Base-by-base conservation (phyloP, 1,284 basidiomycete genomes). In the Nidula niveotomentosa region DNA sequence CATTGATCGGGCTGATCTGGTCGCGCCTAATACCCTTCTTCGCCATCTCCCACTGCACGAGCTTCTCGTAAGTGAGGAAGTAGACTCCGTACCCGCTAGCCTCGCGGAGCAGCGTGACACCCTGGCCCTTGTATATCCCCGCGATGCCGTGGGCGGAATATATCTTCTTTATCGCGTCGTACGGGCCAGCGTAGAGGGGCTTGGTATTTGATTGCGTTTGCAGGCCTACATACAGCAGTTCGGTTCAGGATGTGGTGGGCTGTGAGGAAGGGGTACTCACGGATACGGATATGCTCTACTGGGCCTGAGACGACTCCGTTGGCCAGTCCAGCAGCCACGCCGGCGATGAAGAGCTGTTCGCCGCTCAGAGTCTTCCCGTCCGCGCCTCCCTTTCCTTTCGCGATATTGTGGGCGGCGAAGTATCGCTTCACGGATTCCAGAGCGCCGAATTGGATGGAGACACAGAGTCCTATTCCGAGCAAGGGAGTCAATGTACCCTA, bases 211-310 rank as follows among this genome's bases (percentile, higher is more conserved):
- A 88, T 69, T 96, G 94, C 2, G 91, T 95, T 74, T 97, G 94
- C 34, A 97, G 75, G 53, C 93, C 91, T 93, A 66, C n/a, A 46
- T 48, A 46, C 36, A 43, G 45, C 36, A 33, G 15, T 36, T 46
- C 52, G n/a, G 45, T 41, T 34, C 47, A 50, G 53, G 50, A 56
- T 53, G 52, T 55, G 10, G 49, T 43, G 15, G 43, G 51, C 45
- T 43, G 13, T 49, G 43, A 59, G 48, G 36, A 39, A 44, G 18
- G 54, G 45, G 13, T 57, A 80, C 91, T 67, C 62, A 90, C 96
- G 90, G 64, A 98, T 98, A 78, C 96, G 91, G 65, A 98, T 94
- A 68, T 98, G 95, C 72, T 99, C 96, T 10, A 99, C 94, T 1
- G 96, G 96, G 1, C 94, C 94, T 0, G 95, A 96, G 15, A 98